These are phyloP conservation scores for Penicillium sp. DNA, from an alignment of 2,329 filamentous ascomycete species.

Conservation along the genomic window DNA sequence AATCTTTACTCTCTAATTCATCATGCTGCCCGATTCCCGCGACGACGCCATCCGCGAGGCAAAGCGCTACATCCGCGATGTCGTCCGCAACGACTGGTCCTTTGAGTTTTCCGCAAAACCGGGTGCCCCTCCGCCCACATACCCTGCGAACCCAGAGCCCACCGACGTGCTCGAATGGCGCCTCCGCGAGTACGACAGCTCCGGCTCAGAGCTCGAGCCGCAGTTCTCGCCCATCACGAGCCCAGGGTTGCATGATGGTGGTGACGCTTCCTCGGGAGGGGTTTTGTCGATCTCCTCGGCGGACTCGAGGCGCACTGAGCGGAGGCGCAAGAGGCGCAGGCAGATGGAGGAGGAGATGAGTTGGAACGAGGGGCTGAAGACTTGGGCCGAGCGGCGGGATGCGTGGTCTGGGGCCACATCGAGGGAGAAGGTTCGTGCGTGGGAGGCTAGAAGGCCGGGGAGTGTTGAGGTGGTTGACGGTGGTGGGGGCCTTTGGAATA, in stretches of 20 bases:
- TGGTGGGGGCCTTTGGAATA: neutral
- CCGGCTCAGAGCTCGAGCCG: constrained; percentile 43
- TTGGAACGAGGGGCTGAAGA: constrained; percentile 83
- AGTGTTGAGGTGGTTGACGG: neutral
- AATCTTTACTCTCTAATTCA: neutral
- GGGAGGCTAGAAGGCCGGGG: constrained; percentile 21
- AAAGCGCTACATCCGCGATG: constrained; percentile 45
- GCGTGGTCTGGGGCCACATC: constrained; percentile 78
- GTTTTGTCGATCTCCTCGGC: constrained; percentile 32
- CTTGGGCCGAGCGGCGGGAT: constrained; percentile 77
- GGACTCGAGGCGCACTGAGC: constrained; percentile 53
- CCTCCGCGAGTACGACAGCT: constrained; percentile 42
- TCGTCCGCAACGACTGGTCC: constrained; percentile 50
- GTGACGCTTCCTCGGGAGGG: constrained; percentile 12
- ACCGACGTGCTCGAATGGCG: constrained; percentile 42
- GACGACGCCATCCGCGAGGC: constrained; percentile 47
- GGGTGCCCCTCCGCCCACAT: constrained; percentile 25
- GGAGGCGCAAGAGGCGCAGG: constrained; percentile 61
- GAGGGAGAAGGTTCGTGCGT: constrained; percentile 31
- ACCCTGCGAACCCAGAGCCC: constrained; percentile 29
- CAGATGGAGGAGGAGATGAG: constrained; percentile 67
- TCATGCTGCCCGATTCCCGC: constrained; percentile 36
- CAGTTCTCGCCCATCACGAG: constrained; percentile 21
- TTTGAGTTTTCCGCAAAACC: constrained; percentile 35
- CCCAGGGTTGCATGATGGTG: constrained; percentile 5